Base-by-base conservation (phyloP, 148 eudicot species). In the Silene uniflora region DNA sequence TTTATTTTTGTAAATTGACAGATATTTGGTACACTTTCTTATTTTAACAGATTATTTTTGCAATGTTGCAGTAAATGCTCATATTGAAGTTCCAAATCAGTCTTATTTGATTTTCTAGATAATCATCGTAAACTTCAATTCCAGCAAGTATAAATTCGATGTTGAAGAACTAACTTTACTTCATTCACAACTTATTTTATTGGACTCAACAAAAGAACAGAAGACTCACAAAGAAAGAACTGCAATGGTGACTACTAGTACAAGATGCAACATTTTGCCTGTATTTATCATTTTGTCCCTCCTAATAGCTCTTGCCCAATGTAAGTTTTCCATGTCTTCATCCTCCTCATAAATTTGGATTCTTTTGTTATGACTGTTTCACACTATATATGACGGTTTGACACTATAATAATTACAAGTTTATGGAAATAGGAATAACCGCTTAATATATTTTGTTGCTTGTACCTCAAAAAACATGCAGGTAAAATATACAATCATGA, bases 231-330 rank as follows among this genome's bases (percentile, higher is more conserved):
- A 21, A 42, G 1, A 29, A 65, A 65, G 4, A 12, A 42, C 55
- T 5, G 21, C 29, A 44, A 44, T 46, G 55, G 16, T 46, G 72
- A n/a, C 72, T 68, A 68, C 49, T 66, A 66, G 46, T 18, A 66
- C 49, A n/a, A 67, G 13, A 44, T 42, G 27, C 27, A 39, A 39
- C 72, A 42, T 68, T 19, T 22, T 68, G 71, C 16, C 16, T 18
- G 54, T 8, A n/a, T 67, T 18, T 19, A 8, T 19, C 14, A 21
- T 67, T 39, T 0, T 68, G 27, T 68, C 6, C 55, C 27, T 68
- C 72, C 27, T 68, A 10, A 8, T 19, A 7, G 39, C 71, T 21
- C 24, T 39, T 18, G 71, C 71, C 10, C 72, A 68, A 21, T 68
- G 72, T 68, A 67, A 67, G 71, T 44, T 46, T 16, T 64, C n/a